A percentile compares a stretch with the other conserved stretches of the same genome.
Conservation (phyloP, 2,329 filamentous ascomycete species). For the Sporothrix euskadiensis region DNA sequence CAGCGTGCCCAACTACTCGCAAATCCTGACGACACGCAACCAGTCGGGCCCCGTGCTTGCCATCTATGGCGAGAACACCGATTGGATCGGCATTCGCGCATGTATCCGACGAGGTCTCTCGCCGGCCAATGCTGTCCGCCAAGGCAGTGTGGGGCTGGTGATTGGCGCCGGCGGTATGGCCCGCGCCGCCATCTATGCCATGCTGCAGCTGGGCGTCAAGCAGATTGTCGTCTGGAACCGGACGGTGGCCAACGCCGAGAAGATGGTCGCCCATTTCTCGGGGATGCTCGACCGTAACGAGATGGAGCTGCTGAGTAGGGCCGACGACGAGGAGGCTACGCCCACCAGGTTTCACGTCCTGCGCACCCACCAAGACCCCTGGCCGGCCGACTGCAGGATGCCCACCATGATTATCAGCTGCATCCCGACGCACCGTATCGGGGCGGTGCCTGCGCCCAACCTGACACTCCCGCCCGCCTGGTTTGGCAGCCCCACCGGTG, state of each 20-base stretch:
- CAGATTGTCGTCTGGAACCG: slow-evolving; percentile 73
- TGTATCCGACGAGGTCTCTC: slow-evolving; percentile 68
- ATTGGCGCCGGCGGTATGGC: slow-evolving; percentile 71
- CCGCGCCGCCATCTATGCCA: slow-evolving; percentile 69
- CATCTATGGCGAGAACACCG: slow-evolving; percentile 59
- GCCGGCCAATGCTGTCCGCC: slow-evolving; percentile 62
- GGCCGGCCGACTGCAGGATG: slow-evolving; percentile 61
- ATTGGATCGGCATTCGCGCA: slow-evolving; percentile 45
- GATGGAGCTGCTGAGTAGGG: slow-evolving; percentile 35
- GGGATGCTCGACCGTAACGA: slow-evolving; percentile 44
- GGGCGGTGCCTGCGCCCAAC: slow-evolving; percentile 61
- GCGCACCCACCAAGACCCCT: slow-evolving; percentile 56
- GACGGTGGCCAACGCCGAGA: slow-evolving; percentile 60
- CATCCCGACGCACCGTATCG: slow-evolving; percentile 66
- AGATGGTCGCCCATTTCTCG: slow-evolving; percentile 67
- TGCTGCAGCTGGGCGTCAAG: slow-evolving; percentile 70
- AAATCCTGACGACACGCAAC: slow-evolving; percentile 52
- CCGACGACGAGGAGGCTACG: neutral
- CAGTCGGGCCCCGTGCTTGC: slow-evolving; percentile 61
- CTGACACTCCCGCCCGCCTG: slow-evolving; percentile 69
- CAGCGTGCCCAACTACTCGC: slow-evolving; percentile 47
- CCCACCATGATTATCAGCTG: slow-evolving; percentile 75
- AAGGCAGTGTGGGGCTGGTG: slow-evolving; percentile 55
- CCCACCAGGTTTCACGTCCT: slow-evolving; percentile 50
- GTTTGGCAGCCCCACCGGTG: slow-evolving; percentile 69